These are phyloP conservation scores for Mortierella sp. DNA, from an alignment of 371 early-diverging fungal species.

Conservation along the genomic window DNA sequence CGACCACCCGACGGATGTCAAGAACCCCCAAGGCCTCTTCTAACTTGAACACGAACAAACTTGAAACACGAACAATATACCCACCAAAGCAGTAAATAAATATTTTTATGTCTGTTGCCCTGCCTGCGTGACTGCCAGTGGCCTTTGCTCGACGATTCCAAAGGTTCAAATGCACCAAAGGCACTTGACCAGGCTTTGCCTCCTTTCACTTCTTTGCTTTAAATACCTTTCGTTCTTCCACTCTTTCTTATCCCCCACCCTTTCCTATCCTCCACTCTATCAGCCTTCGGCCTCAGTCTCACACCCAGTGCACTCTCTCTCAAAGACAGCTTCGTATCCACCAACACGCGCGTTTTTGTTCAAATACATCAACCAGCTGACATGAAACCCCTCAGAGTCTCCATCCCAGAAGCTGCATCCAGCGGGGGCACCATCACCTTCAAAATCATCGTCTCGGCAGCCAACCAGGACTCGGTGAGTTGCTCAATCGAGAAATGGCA, in stretches of 20 bases:
- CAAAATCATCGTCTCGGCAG: conserved; percentile 64
- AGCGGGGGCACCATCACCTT: conserved; percentile 73
- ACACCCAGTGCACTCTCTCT: no score
- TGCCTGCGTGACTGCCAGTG: no score
- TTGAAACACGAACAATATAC: not conserved
- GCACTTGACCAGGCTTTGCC: no score
- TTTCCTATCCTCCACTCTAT: not conserved
- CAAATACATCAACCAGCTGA: not conserved
- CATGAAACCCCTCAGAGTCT: conserved; percentile 44
- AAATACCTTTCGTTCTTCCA: not conserved
- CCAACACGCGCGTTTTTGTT: not conserved
- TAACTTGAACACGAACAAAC: no score
- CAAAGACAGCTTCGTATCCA: not conserved
- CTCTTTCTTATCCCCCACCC: not conserved
- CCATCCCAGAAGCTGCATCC: conserved; percentile 74
- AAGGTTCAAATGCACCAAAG: no score
- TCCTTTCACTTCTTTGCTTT: no score
- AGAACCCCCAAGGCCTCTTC: not conserved
- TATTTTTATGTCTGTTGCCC: no score
- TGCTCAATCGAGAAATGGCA: not conserved
- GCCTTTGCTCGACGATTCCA: no score
- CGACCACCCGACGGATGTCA: conserved; percentile 5
- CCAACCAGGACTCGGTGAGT: conserved; percentile 32
- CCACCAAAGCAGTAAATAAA: no score
- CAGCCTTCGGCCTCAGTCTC: no score